A percentile compares a stretch with the other conserved stretches of the same genome.
Evolutionary conservation across 208 protist species (phyloP).

Genomic region (Crithidia expoeki): DNA sequence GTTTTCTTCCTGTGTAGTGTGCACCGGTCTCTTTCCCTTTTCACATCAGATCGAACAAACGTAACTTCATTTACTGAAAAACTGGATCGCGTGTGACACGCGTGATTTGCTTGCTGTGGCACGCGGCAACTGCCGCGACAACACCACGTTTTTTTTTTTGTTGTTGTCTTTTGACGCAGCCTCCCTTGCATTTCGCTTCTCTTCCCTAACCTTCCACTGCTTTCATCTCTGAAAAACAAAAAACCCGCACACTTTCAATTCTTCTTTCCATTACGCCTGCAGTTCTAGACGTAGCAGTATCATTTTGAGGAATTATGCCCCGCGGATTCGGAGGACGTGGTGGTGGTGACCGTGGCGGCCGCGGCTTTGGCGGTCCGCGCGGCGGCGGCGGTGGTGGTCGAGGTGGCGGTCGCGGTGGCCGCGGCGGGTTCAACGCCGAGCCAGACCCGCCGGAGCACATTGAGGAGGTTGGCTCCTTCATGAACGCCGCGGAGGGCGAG

Average conservation of each 20-base stretch:
- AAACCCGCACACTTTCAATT: no score
- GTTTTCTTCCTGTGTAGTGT: no score
- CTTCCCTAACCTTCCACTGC: no score
- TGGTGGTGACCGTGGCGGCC: constrained; percentile 30
- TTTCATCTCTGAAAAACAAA: no score
- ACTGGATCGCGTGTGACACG: no score
- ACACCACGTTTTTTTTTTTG: no score
- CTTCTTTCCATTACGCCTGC: background rate
- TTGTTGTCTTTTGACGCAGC: no score
- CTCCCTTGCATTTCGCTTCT: background rate
- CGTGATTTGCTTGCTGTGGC: no score
- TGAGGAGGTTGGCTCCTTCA: constrained; percentile 78
- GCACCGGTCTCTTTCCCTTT: no score
- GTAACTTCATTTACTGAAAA: no score
- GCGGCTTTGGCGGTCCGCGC: constrained; percentile 50
- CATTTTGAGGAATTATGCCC: constrained; percentile 23
- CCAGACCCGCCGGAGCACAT: constrained; percentile 89
- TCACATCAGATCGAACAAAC: no score
- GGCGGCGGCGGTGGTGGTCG: constrained; percentile 50
- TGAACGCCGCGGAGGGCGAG: constrained; percentile 90
- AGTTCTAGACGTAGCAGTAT: constrained; percentile 4
- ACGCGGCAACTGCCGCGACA: no score
- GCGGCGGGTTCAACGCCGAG: constrained; percentile 68
- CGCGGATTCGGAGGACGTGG: constrained; percentile 38
- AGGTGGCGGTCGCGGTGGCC: constrained; percentile 46